Base-by-base conservation (phyloP, 2,329 filamentous ascomycete genomes). In the Grosmannia clavigera region DNA sequence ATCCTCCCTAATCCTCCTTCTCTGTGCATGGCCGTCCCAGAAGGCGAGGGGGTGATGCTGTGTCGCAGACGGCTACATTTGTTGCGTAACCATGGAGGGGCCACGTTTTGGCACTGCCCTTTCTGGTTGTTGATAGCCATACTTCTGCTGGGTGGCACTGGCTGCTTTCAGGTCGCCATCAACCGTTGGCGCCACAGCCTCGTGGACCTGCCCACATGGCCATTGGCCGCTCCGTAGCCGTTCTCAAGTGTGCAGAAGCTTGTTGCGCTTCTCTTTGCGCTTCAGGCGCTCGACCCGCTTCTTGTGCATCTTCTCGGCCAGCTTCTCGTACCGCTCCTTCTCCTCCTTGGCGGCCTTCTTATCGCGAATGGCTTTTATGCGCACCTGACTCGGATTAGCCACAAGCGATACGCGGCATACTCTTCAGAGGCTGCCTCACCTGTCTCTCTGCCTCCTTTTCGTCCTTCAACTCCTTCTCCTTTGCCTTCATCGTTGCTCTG, bases 251-350 rank as follows among this genome's bases (percentile, higher is more conserved):
- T 86, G 85, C 68, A 87, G 70, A 71, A 90, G 75, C 77, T 92
- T 94, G 75, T 92, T 99, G 70, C 94, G 85, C 85, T 97, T 97
- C 79, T 99, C 94, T 74, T 90, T 88, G 70, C 92, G 83, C 85
- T 91, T 96, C 73, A 96, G 75, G 67, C 94, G 83, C 75, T 99
- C 94, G 14, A 97, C 87, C 63, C 92, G 82, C 81, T 96, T 97
- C 74, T 83, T 85, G 77, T 97, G 92, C 94, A 99, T 97, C 78
- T 94, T 97, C 76, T 91, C 90, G 25, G 91, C 92, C 83, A 99
- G 83, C 78, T 92, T 90, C 73, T 91, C 90, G 71, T 92, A 97
- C 66, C 92, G 81, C 69, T 92, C 90, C 74, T 88, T 91, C 78
- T 97, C 94, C 68, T 90, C 92, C 80, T 96, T 97, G 58, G 86